These are phyloP conservation scores for Mycena rosella DNA, from an alignment of 768 basidiomycete genomes.

Conservation along the genomic window DNA sequence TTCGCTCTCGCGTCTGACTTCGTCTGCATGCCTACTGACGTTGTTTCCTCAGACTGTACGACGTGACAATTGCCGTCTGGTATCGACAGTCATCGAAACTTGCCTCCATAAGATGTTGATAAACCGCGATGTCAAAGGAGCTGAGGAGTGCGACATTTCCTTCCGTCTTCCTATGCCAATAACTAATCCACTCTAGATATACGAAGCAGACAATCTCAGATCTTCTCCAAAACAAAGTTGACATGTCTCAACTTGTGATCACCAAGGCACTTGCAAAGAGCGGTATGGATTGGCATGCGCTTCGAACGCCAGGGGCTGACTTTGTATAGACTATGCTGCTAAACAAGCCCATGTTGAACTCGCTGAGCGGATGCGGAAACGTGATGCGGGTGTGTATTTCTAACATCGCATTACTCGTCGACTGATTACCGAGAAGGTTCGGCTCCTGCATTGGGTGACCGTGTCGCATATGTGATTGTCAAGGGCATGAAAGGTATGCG, in stretches of 20 bases:
- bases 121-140: constrained; percentile 92
- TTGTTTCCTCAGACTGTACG: constrained; percentile 84
- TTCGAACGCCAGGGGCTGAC: not conserved
- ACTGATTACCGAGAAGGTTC: constrained; percentile 67
- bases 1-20: constrained; percentile 47
- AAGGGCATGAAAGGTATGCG: constrained; percentile 90
- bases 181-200: constrained; percentile 66
- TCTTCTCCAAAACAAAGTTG: constrained; percentile 94
- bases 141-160: constrained; percentile 79
- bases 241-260: constrained; percentile 99
- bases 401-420: not conserved
- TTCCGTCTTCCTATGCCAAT: constrained; percentile 1
- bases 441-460: constrained; percentile 97
- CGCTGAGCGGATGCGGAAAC: constrained; percentile 94
- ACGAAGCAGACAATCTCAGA: constrained; percentile 95
- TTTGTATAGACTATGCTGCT: constrained; percentile 80
- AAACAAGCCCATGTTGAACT: constrained; percentile 98
- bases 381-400: constrained; percentile 82
- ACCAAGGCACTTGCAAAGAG: constrained; percentile 96
- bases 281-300: constrained; percentile 56
- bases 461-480: constrained; percentile 98
- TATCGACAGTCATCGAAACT: constrained; percentile 97
- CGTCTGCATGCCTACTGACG: constrained; percentile 9
- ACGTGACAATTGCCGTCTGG: constrained; percentile 98
- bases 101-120: constrained; percentile 99